Base-by-base conservation (phyloP, 208 protist genomes). In the Wallacemonas sp. region DNA sequence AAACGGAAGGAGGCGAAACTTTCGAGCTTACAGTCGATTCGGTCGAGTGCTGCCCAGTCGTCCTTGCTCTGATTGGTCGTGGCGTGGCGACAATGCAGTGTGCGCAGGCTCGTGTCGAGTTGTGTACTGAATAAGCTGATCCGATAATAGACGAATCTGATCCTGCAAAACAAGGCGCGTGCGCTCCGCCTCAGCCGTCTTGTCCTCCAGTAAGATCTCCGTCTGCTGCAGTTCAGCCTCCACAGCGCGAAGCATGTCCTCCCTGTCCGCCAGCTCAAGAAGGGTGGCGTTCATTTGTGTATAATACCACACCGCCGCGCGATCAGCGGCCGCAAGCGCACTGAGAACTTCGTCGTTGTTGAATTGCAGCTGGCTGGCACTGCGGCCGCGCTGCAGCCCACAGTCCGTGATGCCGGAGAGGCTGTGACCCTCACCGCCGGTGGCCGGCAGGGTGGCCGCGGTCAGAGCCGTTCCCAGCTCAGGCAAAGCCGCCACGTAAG, bases 91-190 rank as follows among this genome's bases (percentile, higher is more conserved):
- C 47, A 55, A 8, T 36, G 47, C 11, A 11, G 8, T 9, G 34
- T 33, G 51, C 8, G 38, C 27, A 14, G 21, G 38, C 14, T 34
- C 27, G 33, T 49, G n/a, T 30, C 5, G 15, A 66, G 49, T 33
- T 0, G 68, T 47, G 60, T 67, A 63, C 47, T 75, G 64, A 12
- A 81, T 64, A 15, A 91, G 68, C 46, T 90, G 77, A 9, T 89
- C 84, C 5, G 89, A 95, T 6, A 95, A 66, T 1, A 88, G 33
- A n/a, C 66, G 63, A 31, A 95, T 90, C 64, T 95, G 84, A 4
- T 71, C 71, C 71, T 91, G 75, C 34, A 95, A 66, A 24, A 75
- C 80, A 19, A 70, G 42, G 17, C 76, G 82, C 45, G 74, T 84
- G 17, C 75, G 70, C 42, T 87, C 70, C 3, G 79, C 45, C 22